Evolutionary conservation across 2,329 filamentous ascomycete species (phyloP).

Genomic region (Fusarium pseudoanthophilum): DNA sequence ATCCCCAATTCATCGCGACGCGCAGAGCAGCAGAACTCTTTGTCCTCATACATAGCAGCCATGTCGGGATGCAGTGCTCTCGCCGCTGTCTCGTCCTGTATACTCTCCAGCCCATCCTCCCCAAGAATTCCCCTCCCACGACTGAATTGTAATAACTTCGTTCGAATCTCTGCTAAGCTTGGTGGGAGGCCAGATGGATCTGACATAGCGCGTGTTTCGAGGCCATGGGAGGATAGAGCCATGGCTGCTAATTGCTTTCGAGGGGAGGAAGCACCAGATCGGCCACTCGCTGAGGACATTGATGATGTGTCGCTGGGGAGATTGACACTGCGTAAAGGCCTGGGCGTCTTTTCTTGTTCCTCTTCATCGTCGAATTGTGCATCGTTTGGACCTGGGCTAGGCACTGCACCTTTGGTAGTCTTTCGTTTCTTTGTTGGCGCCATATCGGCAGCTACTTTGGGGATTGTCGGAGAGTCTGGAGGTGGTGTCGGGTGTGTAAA

Average conservation of each 20-base stretch:
- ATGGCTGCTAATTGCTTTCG: not conserved
- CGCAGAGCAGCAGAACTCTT: not conserved
- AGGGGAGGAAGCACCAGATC: not conserved
- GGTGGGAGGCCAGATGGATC: not conserved
- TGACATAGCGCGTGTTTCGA: not conserved
- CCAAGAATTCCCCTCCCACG: not conserved
- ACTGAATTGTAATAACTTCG: not conserved
- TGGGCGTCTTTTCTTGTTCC: not conserved
- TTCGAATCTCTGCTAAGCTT: not conserved
- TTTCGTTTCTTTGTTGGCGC: not conserved
- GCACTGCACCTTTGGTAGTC: not conserved
- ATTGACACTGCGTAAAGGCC: not conserved
- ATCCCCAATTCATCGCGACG: not conserved
- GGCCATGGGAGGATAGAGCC: not conserved
- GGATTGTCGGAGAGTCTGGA: not conserved
- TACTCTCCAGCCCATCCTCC: fast-evolving
- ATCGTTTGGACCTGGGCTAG: not conserved
- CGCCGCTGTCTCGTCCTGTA: not conserved
- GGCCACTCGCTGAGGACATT: not conserved
- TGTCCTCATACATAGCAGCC: not conserved
- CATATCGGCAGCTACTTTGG: not conserved
- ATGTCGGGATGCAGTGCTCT: not conserved
- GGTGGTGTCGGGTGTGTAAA: not conserved
- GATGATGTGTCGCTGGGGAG: constrained; percentile 2
- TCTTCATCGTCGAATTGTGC: not conserved